Conservation (phyloP, 176 grass and related monocot genomes). For the Lolium rigidum region DNA sequence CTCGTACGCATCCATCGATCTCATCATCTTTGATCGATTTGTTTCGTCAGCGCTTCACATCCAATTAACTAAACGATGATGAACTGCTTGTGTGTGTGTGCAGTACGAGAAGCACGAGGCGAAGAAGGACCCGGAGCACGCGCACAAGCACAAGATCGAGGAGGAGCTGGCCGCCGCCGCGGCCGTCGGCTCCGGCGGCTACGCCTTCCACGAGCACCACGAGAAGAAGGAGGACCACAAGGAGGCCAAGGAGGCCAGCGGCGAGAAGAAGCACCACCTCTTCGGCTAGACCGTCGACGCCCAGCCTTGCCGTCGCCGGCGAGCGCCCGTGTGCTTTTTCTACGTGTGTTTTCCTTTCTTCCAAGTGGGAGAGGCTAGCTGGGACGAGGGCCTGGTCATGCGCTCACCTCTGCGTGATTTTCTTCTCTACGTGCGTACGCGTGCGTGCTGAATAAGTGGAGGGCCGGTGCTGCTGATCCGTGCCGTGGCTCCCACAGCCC, state of each 20-base stretch:
- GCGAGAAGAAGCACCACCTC: conserved; percentile 86
- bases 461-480: not conserved
- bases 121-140: conserved; percentile 88
- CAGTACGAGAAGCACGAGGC: conserved; percentile 94
- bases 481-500: not conserved
- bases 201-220: conserved; percentile 86
- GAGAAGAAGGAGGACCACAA: conserved; percentile 89
- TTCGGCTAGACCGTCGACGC: conserved; percentile 51
- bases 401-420: not conserved
- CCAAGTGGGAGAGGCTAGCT: conserved; percentile 27
- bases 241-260: conserved; percentile 66
- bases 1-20: too few species aligned
- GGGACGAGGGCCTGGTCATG: conserved; percentile 18
- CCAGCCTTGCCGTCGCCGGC: not conserved
- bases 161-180: conserved; percentile 78
- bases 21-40: too few species aligned
- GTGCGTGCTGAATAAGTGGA: conserved; percentile 26
- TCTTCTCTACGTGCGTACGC: not conserved
- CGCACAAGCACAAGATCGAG: conserved; percentile 79
- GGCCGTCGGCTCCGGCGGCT: conserved; percentile 72
- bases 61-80: too few species aligned
- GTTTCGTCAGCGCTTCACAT: too few species aligned
- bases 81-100: too few species aligned
- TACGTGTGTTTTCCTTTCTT: not conserved
- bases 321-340: not conserved